Evolutionary conservation across 2,329 filamentous ascomycete genomes (phyloP), one percentile per base, ranked within the genome.

Genomic region (Immersiporthe knoxdaviesiana): DNA sequence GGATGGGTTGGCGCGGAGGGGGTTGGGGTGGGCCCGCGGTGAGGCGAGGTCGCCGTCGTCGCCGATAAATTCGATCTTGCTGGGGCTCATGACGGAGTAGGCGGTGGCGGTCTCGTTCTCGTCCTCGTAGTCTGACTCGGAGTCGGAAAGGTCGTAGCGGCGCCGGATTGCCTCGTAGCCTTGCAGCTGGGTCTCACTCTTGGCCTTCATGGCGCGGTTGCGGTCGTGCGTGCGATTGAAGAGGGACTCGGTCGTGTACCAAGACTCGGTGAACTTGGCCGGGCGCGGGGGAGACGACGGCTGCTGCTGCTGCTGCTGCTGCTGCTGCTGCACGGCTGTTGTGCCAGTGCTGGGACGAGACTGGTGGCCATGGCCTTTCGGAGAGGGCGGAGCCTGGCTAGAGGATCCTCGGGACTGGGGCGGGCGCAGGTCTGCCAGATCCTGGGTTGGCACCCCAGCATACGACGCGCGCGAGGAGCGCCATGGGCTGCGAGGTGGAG

Each of bases 241-340:
- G 56, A 87, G 81, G 2, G 85, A 86, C 52, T 88, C 85, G 0
- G 84, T 83, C 2, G 85, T 79, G 71, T 82, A 82, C 86, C 86
- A 88, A 0, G 84, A 81, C 74, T 88, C 86, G 6, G 82, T 87
- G 73, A 87, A 87, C 72, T 79, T 83, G 56, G 81, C 79, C 1
- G 78, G 72, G 41, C 84, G 83, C 44, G 74, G 75, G 24, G 79
- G 80, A 59, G 78, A 77, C 16, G 74, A 72, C 11, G 37, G 11
- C 35, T 68, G 74, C 76, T 39, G 66, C 35, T 35, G 35, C 8
- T 35, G 35, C 35, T 35, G 35, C 37, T 39, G 37, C 69, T 74
- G 73, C 60, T 75, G 69, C 3, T 59, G 67, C n/a, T 69, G 69
- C 24, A 3, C 75, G 74, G 76, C 72, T 10, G 73, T 71, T 41